A percentile compares a stretch with the other conserved stretches of the same genome.
Conservation (phyloP, 108 stramenopile species). For the Cyclotella sp. region DNA sequence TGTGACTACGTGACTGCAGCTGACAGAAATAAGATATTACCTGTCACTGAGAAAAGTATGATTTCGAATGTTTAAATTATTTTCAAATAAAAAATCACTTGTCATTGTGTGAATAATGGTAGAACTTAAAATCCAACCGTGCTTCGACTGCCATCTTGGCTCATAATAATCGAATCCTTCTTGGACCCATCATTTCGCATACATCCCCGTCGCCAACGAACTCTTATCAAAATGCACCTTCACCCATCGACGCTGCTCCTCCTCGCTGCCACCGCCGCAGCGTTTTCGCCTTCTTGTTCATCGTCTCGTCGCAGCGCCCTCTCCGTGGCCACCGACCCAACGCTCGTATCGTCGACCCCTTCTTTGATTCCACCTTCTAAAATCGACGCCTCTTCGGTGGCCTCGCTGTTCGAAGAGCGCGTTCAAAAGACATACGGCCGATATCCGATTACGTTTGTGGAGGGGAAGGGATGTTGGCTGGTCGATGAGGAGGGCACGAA, state of each 20-base stretch:
- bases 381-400: conserved; percentile 30
- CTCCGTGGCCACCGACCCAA: conserved; percentile 3
- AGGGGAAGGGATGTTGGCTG: conserved; percentile 83
- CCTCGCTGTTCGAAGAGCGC: conserved; percentile 59
- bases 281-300: not conserved
- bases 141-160: too few relatives aligned
- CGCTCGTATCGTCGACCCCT: conserved; percentile 19
- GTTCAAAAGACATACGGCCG: conserved; percentile 90
- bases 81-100: too few relatives aligned
- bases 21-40: too few relatives aligned
- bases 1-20: too few relatives aligned
- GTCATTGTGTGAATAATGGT: too few relatives aligned
- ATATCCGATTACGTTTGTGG: conserved; percentile 83
- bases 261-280: not conserved
- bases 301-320: not conserved
- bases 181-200: too few relatives aligned
- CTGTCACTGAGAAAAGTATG: too few relatives aligned
- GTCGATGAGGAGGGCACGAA: conserved; percentile 83
- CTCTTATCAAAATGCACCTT: not conserved
- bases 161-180: too few relatives aligned
- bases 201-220: too few relatives aligned
- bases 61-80: too few relatives aligned
- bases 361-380: conserved; percentile 41
- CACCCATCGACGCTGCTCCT: not conserved
- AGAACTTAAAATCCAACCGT: too few relatives aligned